Conservation (phyloP, 2,329 filamentous ascomycete species). For the Drechmeria coniospora region DNA sequence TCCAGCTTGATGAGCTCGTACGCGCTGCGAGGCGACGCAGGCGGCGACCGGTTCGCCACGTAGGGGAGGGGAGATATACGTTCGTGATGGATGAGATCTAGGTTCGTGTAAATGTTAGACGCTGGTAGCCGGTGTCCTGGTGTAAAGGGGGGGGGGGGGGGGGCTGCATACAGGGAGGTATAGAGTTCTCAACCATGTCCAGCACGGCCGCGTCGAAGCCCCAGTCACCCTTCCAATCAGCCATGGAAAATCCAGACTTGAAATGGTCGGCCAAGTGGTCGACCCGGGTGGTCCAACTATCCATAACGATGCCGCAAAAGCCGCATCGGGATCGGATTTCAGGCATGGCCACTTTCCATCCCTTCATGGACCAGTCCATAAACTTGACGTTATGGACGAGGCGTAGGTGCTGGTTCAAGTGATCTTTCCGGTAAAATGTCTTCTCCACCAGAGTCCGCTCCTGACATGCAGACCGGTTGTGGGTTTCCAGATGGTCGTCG, state of each 20-base stretch:
- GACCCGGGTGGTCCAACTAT: conserved; percentile 43
- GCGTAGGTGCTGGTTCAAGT: conserved; percentile 49
- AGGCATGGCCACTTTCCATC: conserved; percentile 44
- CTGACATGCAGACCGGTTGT: conserved; percentile 49
- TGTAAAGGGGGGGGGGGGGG: conserved; percentile 18
- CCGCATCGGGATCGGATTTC: conserved; percentile 49
- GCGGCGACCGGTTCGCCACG: conserved; percentile 27
- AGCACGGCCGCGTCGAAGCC: conserved; percentile 47
- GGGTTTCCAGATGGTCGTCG: conserved; percentile 38
- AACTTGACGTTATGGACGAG: conserved; percentile 49
- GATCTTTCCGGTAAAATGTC: conserved; percentile 52
- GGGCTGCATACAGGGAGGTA: conserved; percentile 44
- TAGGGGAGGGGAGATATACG: conserved; percentile 40
- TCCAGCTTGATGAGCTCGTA: conserved; percentile 47
- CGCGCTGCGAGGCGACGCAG: conserved; percentile 36
- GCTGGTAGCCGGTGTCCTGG: conserved; percentile 20
- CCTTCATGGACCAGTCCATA: conserved; percentile 47
- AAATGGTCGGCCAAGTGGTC: conserved; percentile 55
- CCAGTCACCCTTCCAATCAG: conserved; percentile 56
- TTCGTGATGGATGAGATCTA: conserved; percentile 51
- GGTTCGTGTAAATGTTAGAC: conserved; percentile 25
- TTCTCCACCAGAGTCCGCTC: conserved; percentile 47
- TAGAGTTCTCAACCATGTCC: conserved; percentile 50
- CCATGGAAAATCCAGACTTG: conserved; percentile 50
- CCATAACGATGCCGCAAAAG: conserved; percentile 48